Conservation (phyloP, 371 early-diverging fungal genomes). For the Phascolomyces articulosus region DNA sequence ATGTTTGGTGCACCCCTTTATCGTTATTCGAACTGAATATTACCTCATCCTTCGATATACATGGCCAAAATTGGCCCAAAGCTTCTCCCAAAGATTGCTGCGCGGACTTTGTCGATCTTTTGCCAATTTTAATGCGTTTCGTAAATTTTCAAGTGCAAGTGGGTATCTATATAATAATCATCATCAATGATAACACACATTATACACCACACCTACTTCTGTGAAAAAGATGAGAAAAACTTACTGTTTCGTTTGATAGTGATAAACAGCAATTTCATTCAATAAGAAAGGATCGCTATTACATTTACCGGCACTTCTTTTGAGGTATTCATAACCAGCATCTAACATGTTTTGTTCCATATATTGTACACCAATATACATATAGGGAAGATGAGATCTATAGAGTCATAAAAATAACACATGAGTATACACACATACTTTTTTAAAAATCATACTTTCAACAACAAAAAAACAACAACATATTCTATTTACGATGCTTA, state of each 20-base stretch:
- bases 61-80: conserved; percentile 76
- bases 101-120: conserved; percentile 42
- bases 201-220: too few relatives aligned
- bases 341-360: conserved; percentile 55
- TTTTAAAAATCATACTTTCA: neutral
- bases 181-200: neutral
- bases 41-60: conserved; percentile 48
- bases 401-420: too few relatives aligned
- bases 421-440: too few relatives aligned
- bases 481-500: too few relatives aligned
- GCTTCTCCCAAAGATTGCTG: conserved; percentile 56
- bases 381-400: conserved; percentile 68
- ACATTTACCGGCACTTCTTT: conserved; percentile 53
- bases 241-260: conserved; percentile 58
- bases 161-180: conserved; percentile 40
- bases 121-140: conserved; percentile 54
- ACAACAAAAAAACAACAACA: too few relatives aligned
- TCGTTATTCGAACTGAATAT: too few relatives aligned
- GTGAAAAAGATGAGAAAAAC: conserved; percentile 12
- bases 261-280: conserved; percentile 72
- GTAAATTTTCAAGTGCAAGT: conserved; percentile 54
- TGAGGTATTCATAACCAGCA: conserved; percentile 63
- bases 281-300: conserved; percentile 63
- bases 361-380: conserved; percentile 82
- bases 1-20: too few relatives aligned